phyloP scores from a whole-genome alignment of 257 asterid genomes.

The Solanum verrucosum region DNA sequence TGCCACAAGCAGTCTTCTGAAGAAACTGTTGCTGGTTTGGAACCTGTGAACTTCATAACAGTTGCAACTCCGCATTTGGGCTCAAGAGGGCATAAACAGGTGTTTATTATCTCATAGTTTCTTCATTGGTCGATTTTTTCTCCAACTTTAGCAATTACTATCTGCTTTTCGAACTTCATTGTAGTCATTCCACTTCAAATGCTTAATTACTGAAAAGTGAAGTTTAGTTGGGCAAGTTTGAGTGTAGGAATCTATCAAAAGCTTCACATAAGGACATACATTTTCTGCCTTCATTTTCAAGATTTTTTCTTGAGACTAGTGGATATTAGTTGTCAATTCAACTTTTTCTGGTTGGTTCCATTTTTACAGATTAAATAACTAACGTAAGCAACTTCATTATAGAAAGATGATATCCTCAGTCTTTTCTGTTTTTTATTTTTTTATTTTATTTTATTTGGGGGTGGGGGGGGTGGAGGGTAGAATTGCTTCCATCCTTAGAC shows the following conservation, averaged over 20 bases:
- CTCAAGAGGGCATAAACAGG: conserved; percentile 84
- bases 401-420: not conserved
- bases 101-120: not conserved
- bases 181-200: not conserved
- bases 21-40: conserved; percentile 59
- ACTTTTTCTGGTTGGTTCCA: not conserved
- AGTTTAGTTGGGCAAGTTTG: not conserved
- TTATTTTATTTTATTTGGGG: not conserved
- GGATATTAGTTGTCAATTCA: not conserved
- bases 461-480: too few species aligned
- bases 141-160: not conserved
- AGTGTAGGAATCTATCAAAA: not conserved
- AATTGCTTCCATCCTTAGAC: not conserved
- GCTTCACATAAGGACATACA: not conserved
- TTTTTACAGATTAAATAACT: not conserved
- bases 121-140: not conserved
- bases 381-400: not conserved
- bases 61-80: conserved; percentile 95
- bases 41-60: conserved; percentile 79
- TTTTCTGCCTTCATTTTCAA: not conserved
- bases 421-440: not conserved
- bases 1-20: conserved; percentile 15
- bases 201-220: not conserved
- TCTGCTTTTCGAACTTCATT: not conserved
- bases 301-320: not conserved